Percentiles rank a stretch among this genome's conserved stretches.
These are phyloP conservation scores for Gnaphalium uliginosum DNA, from an alignment of 129 eudicot species.

Conservation along the genomic window DNA sequence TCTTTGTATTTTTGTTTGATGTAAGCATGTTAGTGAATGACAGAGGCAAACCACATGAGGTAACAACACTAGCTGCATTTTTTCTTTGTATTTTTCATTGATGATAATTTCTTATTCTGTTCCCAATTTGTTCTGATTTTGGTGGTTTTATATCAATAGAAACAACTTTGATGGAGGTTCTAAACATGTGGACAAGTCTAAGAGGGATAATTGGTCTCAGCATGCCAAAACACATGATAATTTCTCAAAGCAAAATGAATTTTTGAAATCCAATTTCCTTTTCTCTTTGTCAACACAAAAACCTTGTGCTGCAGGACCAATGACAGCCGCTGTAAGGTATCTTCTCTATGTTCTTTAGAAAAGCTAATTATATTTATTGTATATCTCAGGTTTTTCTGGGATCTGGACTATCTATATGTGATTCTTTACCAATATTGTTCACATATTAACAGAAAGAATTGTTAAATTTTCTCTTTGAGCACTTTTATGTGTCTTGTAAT, in stretches of 20 bases:
- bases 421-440: conserved; percentile 6
- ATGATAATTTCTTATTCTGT: not conserved
- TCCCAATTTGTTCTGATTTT: conserved; percentile 15
- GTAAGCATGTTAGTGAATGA: conserved; percentile 49
- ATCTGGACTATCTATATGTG: conserved; percentile 2
- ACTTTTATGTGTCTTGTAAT: conserved; percentile 4
- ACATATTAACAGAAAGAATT: not conserved
- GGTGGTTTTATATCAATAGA: conserved; percentile 42
- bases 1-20: conserved; percentile 13
- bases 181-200: conserved; percentile 38
- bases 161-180: conserved; percentile 41
- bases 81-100: conserved; percentile 13
- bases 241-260: conserved; percentile 57
- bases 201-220: conserved; percentile 64
- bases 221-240: conserved; percentile 64
- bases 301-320: conserved; percentile 52
- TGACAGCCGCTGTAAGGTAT: conserved; percentile 59
- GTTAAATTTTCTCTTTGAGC: conserved; percentile 10
- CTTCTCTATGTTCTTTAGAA: conserved; percentile 6
- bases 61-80: conserved; percentile 27
- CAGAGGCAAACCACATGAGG: conserved; percentile 52
- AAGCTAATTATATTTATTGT: not conserved
- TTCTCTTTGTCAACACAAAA: conserved; percentile 69
- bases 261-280: conserved; percentile 63
- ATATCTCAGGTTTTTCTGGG: not conserved